Evolutionary conservation across 257 asterid genomes (phyloP), one percentile per base, ranked within the genome.

Genomic region (Catharanthus roseus): DNA sequence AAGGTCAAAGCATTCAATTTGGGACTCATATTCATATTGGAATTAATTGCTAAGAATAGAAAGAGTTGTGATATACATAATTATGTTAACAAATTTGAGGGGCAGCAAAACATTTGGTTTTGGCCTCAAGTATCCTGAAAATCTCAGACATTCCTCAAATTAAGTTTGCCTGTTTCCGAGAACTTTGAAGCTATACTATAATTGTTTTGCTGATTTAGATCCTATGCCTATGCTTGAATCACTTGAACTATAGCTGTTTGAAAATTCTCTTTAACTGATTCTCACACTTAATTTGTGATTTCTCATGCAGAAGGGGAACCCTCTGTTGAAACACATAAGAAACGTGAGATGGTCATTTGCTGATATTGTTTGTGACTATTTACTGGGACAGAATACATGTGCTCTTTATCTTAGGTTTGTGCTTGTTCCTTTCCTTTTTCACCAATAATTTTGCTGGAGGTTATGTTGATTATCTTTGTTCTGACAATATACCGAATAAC

Each of bases 341-440:
- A 93, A 93, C 54, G 97, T 86, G 53, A 84, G 95, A 76, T 93
- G 99, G 96, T 88, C 83, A 65, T 93, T 91, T 70, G 93, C 95
- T 68, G 97, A 93, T 70, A 65, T 91, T 62, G 86, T 86, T 54
- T 85, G 93, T 45, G 99, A 93, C 84, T 93, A 86, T 80, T 71
- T 88, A 77, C 63, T 93, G 84, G 96, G 99, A 28, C 95, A 80
- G 72, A 91, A 82, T 79, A 41, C 96, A 9, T 89, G 96, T 75
- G 97, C 96, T 72, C 96, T 93, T 69, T 93, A 86, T 83, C 78
- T 93, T 73, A 91, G 97, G 98, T 93, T 74, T 70, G 85, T 10
- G 74, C 55, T 69, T 74, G 21, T 24, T 21, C 47, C 24, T 11
- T 70, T 39, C 31, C 44, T 15, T 39, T 55, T 54, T 19, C 50